These are phyloP conservation scores for Escallonia herrerae DNA, from an alignment of 129 eudicot species.

Conservation along the genomic window DNA sequence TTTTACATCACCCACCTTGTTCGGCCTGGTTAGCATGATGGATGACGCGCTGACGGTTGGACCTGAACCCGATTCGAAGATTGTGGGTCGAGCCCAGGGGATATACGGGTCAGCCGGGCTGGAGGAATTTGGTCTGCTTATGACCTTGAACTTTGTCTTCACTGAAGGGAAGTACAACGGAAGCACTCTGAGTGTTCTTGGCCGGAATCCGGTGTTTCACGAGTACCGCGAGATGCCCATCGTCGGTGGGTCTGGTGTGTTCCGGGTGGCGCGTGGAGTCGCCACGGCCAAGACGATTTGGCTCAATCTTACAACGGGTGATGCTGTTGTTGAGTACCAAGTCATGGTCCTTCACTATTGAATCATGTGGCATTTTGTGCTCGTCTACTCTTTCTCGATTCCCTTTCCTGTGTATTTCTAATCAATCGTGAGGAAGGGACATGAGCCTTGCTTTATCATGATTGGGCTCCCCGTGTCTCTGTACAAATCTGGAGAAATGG, in stretches of 20 bases:
- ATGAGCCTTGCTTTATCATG: too few relatives aligned
- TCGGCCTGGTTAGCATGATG: constrained; percentile 27
- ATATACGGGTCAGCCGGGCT: constrained; percentile 26
- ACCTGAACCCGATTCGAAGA: constrained; percentile 28
- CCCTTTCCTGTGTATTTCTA: too few relatives aligned
- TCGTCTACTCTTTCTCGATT: too few relatives aligned
- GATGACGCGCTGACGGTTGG: constrained; percentile 44
- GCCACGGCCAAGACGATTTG: neutral
- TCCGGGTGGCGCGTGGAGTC: constrained; percentile 22
- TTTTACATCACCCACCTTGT: constrained; percentile 16
- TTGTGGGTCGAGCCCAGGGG: constrained; percentile 54
- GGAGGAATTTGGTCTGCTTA: constrained; percentile 21
- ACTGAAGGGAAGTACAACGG: constrained; percentile 43
- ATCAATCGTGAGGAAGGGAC: too few relatives aligned
- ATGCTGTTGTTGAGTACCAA: neutral
- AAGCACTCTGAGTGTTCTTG: constrained; percentile 41
- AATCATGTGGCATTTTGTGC: neutral
- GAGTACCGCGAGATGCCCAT: constrained; percentile 31
- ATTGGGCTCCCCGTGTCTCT: too few relatives aligned
- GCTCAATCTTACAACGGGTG: neutral
- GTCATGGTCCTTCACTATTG: neutral
- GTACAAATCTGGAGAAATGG: too few relatives aligned
- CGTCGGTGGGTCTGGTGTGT: constrained; percentile 31
- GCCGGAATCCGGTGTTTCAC: constrained; percentile 24
- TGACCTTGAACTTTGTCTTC: constrained; percentile 42